Evolutionary conservation across 1,284 basidiomycete species (phyloP).

Genomic region (Phellinidium pouzarii): DNA sequence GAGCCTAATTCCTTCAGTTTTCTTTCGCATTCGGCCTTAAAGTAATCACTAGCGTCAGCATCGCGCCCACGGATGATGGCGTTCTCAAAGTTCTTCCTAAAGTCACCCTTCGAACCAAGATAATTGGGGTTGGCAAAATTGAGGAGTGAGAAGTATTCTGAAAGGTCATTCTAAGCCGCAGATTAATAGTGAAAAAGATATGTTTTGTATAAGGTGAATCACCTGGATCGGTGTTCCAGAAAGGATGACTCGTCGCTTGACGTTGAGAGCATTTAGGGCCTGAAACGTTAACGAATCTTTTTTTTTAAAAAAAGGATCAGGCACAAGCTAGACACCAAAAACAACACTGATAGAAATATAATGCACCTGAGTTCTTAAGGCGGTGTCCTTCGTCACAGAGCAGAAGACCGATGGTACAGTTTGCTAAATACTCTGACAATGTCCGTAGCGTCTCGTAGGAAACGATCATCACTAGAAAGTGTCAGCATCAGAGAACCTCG

Average conservation of each 20-base stretch:
- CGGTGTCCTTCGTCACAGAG: constrained; percentile 97
- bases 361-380: constrained; percentile 88
- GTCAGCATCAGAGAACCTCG: neutral
- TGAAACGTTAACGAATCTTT: constrained; percentile 86
- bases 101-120: constrained; percentile 87
- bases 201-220: constrained; percentile 10
- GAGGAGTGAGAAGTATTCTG: constrained; percentile 94
- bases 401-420: constrained; percentile 82
- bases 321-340: no score
- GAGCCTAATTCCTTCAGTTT: constrained; percentile 92
- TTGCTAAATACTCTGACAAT: constrained; percentile 67
- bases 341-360: neutral
- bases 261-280: constrained; percentile 79
- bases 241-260: constrained; percentile 91
- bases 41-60: constrained; percentile 78
- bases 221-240: constrained; percentile 96
- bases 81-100: constrained; percentile 95
- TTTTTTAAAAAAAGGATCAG: neutral
- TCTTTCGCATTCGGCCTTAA: constrained; percentile 79
- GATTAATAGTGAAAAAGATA: constrained; percentile 12
- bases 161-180: constrained; percentile 77
- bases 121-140: constrained; percentile 97
- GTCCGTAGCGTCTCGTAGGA: constrained; percentile 97
- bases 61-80: constrained; percentile 92
- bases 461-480: constrained; percentile 90